Evolutionary conservation across 2,329 filamentous ascomycete species (phyloP), one percentile per base, ranked within the genome.

Genomic region (Colletotrichum tanaceti): DNA sequence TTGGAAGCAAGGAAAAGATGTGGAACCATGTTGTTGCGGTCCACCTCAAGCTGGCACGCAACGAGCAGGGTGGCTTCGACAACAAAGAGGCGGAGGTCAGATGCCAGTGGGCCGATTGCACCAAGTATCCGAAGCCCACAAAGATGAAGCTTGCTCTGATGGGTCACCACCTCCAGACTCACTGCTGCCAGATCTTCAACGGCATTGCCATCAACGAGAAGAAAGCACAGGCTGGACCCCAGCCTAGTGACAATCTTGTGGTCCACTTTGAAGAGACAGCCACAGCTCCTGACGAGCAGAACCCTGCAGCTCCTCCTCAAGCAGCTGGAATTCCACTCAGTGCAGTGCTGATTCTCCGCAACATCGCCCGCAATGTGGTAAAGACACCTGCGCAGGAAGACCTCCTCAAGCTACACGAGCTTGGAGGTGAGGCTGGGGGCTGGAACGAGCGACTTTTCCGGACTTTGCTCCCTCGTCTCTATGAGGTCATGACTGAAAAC

Each of bases 251-350:
- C 76, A 88, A 84, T 5, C 84, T 89, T 77, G 78, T 79, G 6
- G 77, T 90, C 38, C 79, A 81, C 1, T 86, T 82, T 73, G 85
- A 89, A 70, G 84, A 88, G 74, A 91, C 89, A 4, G 77, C 83
- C 52, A 84, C 83, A 44, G 82, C 83, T 41, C 84, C 85, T 13
- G 87, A 89, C 73, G 87, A 89, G 75, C 81, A 85, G 54, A 88
- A 88, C 70, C 85, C 86, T 13, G 86, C 89, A 69, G 83, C 83
- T 10, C 80, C 84, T 5, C 81, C 85, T 2, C 87, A 93, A 74
- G 90, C 92, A 2, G 91, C 90, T 1, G 93, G 93, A 5, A 90
- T 95, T 43, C 91, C 93, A n/a, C 84, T 95, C 7, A 92, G 91
- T 63, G 91, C 91, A 2, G 90, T 91, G 16, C 83, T 95, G 35